Conservation (phyloP, 345 rosid species). For the Eucalyptus erythrocorys region DNA sequence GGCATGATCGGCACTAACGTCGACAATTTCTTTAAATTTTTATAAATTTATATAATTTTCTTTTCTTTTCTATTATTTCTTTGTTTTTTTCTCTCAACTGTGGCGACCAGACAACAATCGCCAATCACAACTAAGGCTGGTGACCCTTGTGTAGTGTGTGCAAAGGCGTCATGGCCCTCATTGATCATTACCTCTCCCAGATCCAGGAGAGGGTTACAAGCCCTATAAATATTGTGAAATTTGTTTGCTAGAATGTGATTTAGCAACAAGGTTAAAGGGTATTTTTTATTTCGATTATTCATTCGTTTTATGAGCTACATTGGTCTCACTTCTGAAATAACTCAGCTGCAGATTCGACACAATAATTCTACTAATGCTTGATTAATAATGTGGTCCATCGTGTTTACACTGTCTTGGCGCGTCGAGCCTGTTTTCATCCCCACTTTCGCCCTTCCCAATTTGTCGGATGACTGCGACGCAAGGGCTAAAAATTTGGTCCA, state of each 20-base stretch:
- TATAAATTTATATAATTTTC: no score
- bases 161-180: neutral
- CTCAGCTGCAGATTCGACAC: neutral
- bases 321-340: neutral
- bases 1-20: rapidly evolving
- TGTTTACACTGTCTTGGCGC: neutral
- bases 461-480: neutral
- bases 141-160: neutral
- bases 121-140: neutral
- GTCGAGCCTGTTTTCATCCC: neutral
- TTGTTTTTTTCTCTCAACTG: no score
- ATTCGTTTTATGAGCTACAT: neutral
- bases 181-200: rapidly evolving
- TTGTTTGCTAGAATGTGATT: neutral
- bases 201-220: neutral
- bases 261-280: neutral
- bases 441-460: neutral
- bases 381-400: neutral
- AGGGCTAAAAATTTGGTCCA: neutral
- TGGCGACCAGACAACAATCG: rapidly evolving
- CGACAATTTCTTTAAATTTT: no score
- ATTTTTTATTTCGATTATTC: neutral
- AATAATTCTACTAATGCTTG: neutral
- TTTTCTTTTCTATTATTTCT: no score
- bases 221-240: neutral